Evolutionary conservation across 2,329 filamentous ascomycete species (phyloP).

Genomic region (Diaporthe ampelina): DNA sequence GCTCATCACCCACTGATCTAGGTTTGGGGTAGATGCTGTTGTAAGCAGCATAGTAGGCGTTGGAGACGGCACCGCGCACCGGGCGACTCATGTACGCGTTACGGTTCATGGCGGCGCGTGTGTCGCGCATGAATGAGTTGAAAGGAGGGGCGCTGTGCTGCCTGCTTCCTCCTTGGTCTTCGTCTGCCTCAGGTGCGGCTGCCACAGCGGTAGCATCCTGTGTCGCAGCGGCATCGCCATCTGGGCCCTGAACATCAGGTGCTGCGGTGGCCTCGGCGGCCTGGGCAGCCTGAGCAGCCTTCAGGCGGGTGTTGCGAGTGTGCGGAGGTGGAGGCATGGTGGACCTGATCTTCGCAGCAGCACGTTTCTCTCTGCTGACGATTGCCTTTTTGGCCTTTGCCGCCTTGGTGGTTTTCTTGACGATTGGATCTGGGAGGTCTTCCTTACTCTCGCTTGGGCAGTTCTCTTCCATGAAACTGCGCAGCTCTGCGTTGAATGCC

Average conservation of each 20-base stretch:
- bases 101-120: neutral
- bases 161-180: conserved; percentile 4
- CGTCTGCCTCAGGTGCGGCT: neutral
- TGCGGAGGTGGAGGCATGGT: neutral
- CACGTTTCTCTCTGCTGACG: conserved; percentile 14
- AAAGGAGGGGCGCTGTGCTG: conserved; percentile 9
- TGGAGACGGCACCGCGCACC: neutral
- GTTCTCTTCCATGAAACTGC: neutral
- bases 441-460: neutral
- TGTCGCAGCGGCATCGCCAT: neutral
- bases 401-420: conserved; percentile 4
- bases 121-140: conserved; percentile 23
- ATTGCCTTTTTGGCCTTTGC: conserved; percentile 21
- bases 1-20: conserved; percentile 7
- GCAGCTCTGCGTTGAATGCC: conserved; percentile 19
- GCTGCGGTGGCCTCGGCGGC: neutral
- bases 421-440: conserved; percentile 13
- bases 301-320: conserved; percentile 27
- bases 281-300: neutral
- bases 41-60: neutral
- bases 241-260: neutral
- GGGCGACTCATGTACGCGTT: conserved; percentile 20
- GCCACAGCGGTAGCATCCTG: neutral
- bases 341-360: conserved; percentile 19
- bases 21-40: neutral